phyloP scores from a whole-genome alignment of 2,329 filamentous ascomycete species.

The Colletotrichum sp. region DNA sequence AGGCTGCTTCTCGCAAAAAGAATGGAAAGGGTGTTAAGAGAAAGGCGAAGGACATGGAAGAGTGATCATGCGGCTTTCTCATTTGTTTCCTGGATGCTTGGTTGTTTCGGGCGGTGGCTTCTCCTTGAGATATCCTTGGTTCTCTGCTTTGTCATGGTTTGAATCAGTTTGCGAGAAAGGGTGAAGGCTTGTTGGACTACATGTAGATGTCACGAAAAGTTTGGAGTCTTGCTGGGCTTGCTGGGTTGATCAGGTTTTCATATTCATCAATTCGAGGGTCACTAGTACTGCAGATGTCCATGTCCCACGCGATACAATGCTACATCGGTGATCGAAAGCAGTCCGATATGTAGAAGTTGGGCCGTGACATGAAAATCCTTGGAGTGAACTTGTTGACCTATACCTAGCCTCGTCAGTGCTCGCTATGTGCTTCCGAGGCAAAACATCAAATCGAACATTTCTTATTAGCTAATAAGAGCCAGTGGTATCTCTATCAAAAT shows the following conservation, averaged over 20 bases:
- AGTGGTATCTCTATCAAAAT: slow-evolving; percentile 12
- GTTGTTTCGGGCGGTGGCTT: background rate
- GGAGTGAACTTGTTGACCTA: too few relatives aligned
- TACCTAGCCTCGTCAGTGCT: too few relatives aligned
- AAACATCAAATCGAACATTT: background rate
- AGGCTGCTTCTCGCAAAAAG: background rate
- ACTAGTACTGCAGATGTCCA: too few relatives aligned
- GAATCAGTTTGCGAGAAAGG: too few relatives aligned
- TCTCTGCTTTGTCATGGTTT: background rate
- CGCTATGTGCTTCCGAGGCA: background rate
- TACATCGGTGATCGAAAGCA: background rate
- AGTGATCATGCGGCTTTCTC: background rate
- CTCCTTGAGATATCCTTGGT: background rate
- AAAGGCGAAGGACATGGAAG: background rate
- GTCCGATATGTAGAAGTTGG: too few relatives aligned
- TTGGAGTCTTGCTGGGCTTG: background rate
- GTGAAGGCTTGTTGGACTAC: background rate
- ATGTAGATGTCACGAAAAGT: background rate
- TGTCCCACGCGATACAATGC: rapidly evolving
- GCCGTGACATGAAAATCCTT: too few relatives aligned
- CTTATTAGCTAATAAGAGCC: background rate
- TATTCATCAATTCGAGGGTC: background rate
- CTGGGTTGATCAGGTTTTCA: background rate
- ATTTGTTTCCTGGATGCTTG: too few relatives aligned
- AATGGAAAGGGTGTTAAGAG: background rate